Evolutionary conservation across 1,139 yeast species (phyloP).

Genomic region (Petasospora fabianii): DNA sequence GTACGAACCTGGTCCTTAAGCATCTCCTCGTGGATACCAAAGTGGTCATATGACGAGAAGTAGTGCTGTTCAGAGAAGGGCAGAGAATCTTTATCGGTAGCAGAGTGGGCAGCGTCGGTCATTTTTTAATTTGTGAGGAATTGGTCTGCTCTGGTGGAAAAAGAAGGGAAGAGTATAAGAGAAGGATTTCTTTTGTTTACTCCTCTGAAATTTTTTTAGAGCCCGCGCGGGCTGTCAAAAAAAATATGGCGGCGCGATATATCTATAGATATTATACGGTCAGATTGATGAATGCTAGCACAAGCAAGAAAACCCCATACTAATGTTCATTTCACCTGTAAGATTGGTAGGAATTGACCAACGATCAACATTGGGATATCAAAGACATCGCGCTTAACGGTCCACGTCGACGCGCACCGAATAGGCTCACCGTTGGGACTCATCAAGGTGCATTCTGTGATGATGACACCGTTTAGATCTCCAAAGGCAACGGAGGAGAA

Average conservation of each 20-base stretch:
- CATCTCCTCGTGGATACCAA: slow-evolving; percentile 99
- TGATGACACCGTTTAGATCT: slow-evolving; percentile 69
- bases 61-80: slow-evolving; percentile 55
- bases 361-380: slow-evolving; percentile 92
- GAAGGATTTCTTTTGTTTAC: background rate
- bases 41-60: slow-evolving; percentile 92
- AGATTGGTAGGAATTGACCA: slow-evolving; percentile 82
- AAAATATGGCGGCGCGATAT: background rate
- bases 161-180: background rate
- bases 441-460: slow-evolving; percentile 76
- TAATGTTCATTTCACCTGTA: slow-evolving; percentile 28
- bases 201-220: background rate
- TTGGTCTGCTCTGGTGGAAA: background rate
- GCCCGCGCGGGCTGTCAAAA: too few relatives aligned
- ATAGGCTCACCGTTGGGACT: slow-evolving; percentile 34
- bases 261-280: background rate
- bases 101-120: slow-evolving; percentile 19
- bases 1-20: slow-evolving; percentile 94
- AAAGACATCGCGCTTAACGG: slow-evolving; percentile 83
- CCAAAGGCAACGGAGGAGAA: slow-evolving; percentile 81
- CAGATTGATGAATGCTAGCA: background rate
- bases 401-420: slow-evolving; percentile 78
- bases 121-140: slow-evolving; percentile 1
- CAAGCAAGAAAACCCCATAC: too few relatives aligned
- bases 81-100: slow-evolving; percentile 47